Conservation (phyloP, 2,329 filamentous ascomycete species). For the Fusarium penzigii region DNA sequence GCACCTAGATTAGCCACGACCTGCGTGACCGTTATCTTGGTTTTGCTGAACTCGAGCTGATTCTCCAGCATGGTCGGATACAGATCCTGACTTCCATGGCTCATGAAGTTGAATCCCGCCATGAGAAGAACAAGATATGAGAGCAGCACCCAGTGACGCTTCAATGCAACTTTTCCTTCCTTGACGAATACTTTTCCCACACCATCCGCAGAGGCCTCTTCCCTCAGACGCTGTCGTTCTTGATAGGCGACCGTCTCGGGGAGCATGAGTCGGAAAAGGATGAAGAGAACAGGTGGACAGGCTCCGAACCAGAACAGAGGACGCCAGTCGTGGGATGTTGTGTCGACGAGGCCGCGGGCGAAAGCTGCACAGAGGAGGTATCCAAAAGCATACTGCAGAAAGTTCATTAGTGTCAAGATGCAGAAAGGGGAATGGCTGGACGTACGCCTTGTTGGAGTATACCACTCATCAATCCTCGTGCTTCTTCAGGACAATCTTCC, state of each 20-base stretch:
- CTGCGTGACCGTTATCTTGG: constrained; percentile 68
- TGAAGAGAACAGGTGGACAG: constrained; percentile 77
- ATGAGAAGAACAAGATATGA: constrained; percentile 83
- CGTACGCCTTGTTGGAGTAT: constrained; percentile 70
- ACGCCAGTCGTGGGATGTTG: constrained; percentile 78
- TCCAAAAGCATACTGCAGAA: constrained; percentile 55
- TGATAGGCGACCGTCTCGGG: constrained; percentile 77
- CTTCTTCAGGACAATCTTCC: constrained; percentile 69
- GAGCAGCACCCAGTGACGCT: constrained; percentile 77
- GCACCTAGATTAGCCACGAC: constrained; percentile 73
- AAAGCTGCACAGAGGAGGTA: constrained; percentile 65
- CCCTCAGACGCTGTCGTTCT: constrained; percentile 65
- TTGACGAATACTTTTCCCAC: constrained; percentile 61
- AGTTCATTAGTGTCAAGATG: constrained; percentile 2
- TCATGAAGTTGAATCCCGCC: constrained; percentile 93
- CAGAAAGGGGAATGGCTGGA: not conserved
- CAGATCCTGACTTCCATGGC: constrained; percentile 69
- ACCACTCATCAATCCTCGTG: constrained; percentile 73
- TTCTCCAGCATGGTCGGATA: constrained; percentile 62
- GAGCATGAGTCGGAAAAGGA: constrained; percentile 73
- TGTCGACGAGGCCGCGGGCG: constrained; percentile 68
- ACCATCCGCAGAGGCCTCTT: constrained; percentile 33
- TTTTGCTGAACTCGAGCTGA: constrained; percentile 52
- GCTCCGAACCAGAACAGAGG: constrained; percentile 90
- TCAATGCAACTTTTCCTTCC: constrained; percentile 78